Evolutionary conservation across 2,329 filamentous ascomycete genomes (phyloP).

Genomic region (Xylaria sp.): DNA sequence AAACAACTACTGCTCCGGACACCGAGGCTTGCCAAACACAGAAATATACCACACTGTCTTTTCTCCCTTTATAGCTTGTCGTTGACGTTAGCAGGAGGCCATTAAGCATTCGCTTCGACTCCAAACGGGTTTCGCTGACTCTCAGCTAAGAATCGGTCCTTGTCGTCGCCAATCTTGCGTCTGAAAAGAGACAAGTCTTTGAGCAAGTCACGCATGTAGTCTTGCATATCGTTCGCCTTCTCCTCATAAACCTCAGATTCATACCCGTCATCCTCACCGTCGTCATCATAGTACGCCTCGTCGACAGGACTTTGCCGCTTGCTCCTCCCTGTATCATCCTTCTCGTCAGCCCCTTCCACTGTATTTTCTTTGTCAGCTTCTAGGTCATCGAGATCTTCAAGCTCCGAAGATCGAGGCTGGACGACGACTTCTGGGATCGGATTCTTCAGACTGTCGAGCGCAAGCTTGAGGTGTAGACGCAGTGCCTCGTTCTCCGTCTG

Average conservation of each 20-base stretch:
- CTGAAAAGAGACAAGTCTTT: conserved; percentile 83
- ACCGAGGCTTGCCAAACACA: conserved; percentile 37
- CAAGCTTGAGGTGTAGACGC: conserved; percentile 86
- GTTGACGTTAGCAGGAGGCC: background rate
- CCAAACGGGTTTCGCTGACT: conserved; percentile 63
- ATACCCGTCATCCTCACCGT: conserved; percentile 59
- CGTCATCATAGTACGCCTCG: conserved; percentile 70
- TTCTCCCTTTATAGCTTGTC: background rate
- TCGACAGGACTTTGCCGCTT: conserved; percentile 52
- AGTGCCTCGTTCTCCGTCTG: conserved; percentile 92
- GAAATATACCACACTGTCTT: conserved; percentile 15
- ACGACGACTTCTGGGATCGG: conserved; percentile 76
- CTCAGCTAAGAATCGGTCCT: conserved; percentile 75
- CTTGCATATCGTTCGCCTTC: conserved; percentile 74
- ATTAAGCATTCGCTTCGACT: conserved; percentile 54
- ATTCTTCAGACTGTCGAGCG: conserved; percentile 86
- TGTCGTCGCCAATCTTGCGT: conserved; percentile 86
- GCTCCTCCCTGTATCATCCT: conserved; percentile 51
- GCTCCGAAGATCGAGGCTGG: conserved; percentile 42
- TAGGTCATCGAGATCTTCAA: conserved; percentile 35
- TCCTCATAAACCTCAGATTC: conserved; percentile 59
- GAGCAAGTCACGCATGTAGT: conserved; percentile 85
- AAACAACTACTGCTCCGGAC: conserved; percentile 36
- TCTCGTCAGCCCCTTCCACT: conserved; percentile 44
- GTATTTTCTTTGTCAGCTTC: conserved; percentile 51